phyloP scores from a whole-genome alignment of 768 basidiomycete genomes.

The Tylopilus vinaceipallidus region DNA sequence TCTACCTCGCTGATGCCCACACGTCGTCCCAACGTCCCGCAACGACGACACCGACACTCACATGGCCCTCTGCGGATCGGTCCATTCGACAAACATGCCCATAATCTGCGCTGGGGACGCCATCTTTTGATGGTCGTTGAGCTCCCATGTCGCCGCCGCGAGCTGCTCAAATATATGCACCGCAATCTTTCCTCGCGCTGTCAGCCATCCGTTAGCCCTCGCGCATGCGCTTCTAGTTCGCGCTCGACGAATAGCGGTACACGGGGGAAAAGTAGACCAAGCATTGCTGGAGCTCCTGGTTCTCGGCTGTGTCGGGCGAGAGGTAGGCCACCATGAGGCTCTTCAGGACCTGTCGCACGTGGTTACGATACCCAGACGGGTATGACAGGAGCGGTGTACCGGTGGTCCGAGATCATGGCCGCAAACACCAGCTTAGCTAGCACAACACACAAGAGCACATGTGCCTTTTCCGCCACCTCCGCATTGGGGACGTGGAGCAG shows the following conservation, averaged over 20 bases:
- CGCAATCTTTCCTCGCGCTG: slow-evolving; percentile 55
- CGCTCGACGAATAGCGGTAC: slow-evolving; percentile 77
- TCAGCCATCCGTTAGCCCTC: slow-evolving; percentile 25
- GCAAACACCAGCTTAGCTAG: slow-evolving; percentile 80
- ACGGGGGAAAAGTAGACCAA: slow-evolving; percentile 83
- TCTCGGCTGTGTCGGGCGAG: slow-evolving; percentile 75
- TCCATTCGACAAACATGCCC: slow-evolving; percentile 85
- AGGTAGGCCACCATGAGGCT: slow-evolving; percentile 62
- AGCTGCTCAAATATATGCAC: slow-evolving; percentile 64
- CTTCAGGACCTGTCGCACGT: slow-evolving; percentile 41
- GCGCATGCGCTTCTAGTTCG: slow-evolving; percentile 71
- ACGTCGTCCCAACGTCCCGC: background rate
- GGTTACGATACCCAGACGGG: background rate
- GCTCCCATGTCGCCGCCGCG: slow-evolving; percentile 52
- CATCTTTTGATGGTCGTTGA: slow-evolving; percentile 75
- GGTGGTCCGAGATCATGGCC: slow-evolving; percentile 70
- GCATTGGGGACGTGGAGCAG: slow-evolving; percentile 50
- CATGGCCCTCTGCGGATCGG: slow-evolving; percentile 73
- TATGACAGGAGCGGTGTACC: slow-evolving; percentile 44
- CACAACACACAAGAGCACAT: slow-evolving; percentile 73
- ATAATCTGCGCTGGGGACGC: slow-evolving; percentile 70
- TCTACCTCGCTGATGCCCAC: slow-evolving; percentile 41
- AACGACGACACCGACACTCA: slow-evolving; percentile 38
- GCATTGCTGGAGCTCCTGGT: slow-evolving; percentile 83
- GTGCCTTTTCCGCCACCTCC: slow-evolving; percentile 61